Conservation (phyloP, 1,284 basidiomycete genomes). For the Apiotrichum brassicae region DNA sequence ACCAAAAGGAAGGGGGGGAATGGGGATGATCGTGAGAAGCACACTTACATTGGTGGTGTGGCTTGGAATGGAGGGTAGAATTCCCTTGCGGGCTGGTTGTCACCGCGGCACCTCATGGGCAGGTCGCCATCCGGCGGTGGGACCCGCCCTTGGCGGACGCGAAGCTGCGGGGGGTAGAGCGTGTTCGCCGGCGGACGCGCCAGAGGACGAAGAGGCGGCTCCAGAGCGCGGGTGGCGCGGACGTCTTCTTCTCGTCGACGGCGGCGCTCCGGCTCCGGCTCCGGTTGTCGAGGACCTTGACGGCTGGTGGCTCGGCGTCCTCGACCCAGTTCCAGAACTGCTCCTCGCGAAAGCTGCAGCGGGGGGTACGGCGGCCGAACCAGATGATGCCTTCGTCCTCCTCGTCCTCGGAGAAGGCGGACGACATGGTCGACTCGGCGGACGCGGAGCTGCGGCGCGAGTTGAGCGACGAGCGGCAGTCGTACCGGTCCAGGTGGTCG, state of each 20-base stretch:
- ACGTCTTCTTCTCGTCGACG: background rate
- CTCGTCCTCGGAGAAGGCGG: background rate
- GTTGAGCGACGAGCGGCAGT: background rate
- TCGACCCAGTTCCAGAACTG: conserved; percentile 8
- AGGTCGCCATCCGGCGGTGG: no score
- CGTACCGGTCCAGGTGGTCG: background rate
- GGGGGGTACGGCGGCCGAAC: conserved; percentile 8
- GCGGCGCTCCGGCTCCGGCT: background rate
- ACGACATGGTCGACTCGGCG: background rate
- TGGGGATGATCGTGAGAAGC: no score
- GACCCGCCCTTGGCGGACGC: background rate
- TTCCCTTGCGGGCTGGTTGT: no score
- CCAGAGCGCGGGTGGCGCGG: background rate
- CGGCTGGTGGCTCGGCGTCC: background rate
- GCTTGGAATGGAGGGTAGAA: no score
- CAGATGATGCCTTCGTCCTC: conserved; percentile 9
- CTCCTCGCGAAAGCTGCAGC: background rate
- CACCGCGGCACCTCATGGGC: no score
- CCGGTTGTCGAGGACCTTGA: background rate
- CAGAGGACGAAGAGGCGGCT: background rate
- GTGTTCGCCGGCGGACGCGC: background rate
- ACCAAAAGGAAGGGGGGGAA: no score
- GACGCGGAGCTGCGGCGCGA: background rate
- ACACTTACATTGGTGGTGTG: no score
- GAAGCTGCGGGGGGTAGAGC: background rate